Evolutionary conservation across 768 basidiomycete species (phyloP).

Genomic region (Rhodotorula kratochvilovae): DNA sequence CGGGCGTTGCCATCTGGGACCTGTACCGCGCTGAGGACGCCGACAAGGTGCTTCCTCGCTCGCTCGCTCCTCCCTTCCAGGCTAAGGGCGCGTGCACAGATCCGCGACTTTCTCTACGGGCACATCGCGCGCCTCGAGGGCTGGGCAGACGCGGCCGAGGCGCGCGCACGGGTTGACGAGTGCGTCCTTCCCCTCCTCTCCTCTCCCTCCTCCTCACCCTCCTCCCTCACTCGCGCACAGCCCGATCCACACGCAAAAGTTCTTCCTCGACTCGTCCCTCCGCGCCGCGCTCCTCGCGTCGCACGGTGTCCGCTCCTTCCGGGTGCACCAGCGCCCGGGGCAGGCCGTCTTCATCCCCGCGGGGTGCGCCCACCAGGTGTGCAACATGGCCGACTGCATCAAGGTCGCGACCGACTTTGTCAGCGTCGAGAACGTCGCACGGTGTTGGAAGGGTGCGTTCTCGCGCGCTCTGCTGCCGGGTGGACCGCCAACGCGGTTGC

Average conservation of each 20-base stretch:
- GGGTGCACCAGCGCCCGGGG: conserved; percentile 83
- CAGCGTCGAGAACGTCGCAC: conserved; percentile 80
- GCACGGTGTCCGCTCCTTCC: conserved; percentile 68
- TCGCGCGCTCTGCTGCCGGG: neutral
- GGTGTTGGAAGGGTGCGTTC: conserved; percentile 61
- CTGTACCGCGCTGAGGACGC: conserved; percentile 78
- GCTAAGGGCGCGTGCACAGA: conserved; percentile 41
- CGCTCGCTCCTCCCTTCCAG: neutral
- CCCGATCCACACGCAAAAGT: conserved; percentile 84
- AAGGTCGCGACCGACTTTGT: conserved; percentile 95
- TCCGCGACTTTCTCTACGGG: conserved; percentile 68
- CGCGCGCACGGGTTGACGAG: conserved; percentile 51
- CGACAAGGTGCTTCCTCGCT: no score
- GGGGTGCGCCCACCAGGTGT: conserved; percentile 65
- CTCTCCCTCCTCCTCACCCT: neutral
- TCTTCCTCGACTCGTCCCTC: conserved; percentile 70
- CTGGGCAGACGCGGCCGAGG: conserved; percentile 42
- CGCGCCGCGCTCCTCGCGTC: conserved; percentile 64
- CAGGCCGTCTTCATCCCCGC: conserved; percentile 95
- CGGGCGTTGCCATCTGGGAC: conserved; percentile 86
- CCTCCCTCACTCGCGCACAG: neutral
- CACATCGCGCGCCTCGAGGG: conserved; percentile 52
- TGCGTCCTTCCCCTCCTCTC: neutral
- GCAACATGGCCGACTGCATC: conserved; percentile 88
- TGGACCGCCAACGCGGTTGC: no score